Evolutionary conservation across 192 early-diverging fungal species (phyloP).

Genomic region (Coemansia asiatica): DNA sequence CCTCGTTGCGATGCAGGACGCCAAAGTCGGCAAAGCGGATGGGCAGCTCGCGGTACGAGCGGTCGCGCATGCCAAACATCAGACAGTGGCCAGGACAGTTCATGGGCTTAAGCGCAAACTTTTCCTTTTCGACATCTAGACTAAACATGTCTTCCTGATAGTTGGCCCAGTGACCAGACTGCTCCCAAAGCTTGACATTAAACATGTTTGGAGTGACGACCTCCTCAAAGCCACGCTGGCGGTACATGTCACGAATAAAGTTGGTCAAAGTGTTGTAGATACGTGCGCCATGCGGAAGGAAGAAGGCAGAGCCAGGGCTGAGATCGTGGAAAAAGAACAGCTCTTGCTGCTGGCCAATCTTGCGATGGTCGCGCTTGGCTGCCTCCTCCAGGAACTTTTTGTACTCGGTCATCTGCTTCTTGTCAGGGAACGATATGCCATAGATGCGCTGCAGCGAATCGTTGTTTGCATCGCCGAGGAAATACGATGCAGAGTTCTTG

Average conservation of each 20-base stretch:
- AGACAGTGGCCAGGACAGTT: conserved; percentile 98
- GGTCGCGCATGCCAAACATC: conserved; percentile 90
- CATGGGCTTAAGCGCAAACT: conserved; percentile 98
- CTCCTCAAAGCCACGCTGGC: conserved; percentile 92
- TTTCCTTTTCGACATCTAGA: conserved; percentile 94
- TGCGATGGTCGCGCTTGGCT: conserved; percentile 93
- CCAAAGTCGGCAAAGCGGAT: conserved; percentile 97
- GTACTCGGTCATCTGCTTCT: conserved; percentile 95
- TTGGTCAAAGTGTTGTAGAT: conserved; percentile 96
- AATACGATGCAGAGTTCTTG: conserved; percentile 99
- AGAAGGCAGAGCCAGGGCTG: conserved; percentile 90
- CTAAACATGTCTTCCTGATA: conserved; percentile 98
- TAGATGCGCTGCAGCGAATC: conserved; percentile 98
- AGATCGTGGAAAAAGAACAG: conserved; percentile 98
- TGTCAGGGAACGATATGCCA: conserved; percentile 98
- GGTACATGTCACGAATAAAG: conserved; percentile 85
- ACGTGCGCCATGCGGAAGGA: conserved; percentile 92
- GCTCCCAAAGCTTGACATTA: conserved; percentile 96
- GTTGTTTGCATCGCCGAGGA: conserved; percentile 94
- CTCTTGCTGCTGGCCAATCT: conserved; percentile 96
- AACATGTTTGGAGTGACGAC: conserved; percentile 99
- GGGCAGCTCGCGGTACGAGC: conserved; percentile 95
- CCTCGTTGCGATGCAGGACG: conserved; percentile 93
- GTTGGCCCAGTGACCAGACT: conserved; percentile 93
- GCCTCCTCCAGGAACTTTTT: conserved; percentile 96